Base-by-base conservation (phyloP, 768 basidiomycete species). In the Mrakia frigida region DNA sequence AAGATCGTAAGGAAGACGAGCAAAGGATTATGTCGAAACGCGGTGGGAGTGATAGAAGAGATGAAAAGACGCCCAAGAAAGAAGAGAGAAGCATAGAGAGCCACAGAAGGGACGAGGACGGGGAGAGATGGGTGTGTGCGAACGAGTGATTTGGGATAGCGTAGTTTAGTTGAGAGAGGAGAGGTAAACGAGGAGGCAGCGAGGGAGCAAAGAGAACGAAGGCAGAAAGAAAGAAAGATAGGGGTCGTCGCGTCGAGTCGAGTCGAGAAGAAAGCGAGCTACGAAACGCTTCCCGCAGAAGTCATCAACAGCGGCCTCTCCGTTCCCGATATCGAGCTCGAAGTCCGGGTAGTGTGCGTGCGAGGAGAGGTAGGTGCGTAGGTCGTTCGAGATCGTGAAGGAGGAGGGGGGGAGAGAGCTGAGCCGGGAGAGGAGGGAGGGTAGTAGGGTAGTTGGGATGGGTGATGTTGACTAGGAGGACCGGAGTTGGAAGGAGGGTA, bases 231-330 rank as follows among this genome's bases (percentile, higher is more conserved):
- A 50, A 59, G 60, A 16, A 10, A 73, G 79, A 79, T 7, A 73
- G 31, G 14, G 35, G 33, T 28, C 63, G 18, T 71, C 35, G 63
- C 70, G 33, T 80, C 79, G 6, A 76, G 77, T n/a, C 77, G 77
- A 3, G 65, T 56, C n/a, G 80, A 75, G 60, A 81, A 78, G 23
- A 31, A 73, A 18, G 37, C 21, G 50, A 33, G 33, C 39, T 37
- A 52, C 28, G 56, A 53, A 41, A 31, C n/a, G 28, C 28, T 52
- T 37, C 56, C 56, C 5, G 25, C 28, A 9, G 56, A 56, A 25
- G 56, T 56, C 56, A 56, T 56, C 25, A 56, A 25, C 25, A 56
- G 56, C 39, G 37, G 46, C 33, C 59, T 31, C 25, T 46, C 71
- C 41, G 41, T 50, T 73, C 35, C 53, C 21, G 70, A 67, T 16